A percentile compares a stretch with the other conserved stretches of the same genome.
phyloP scores from a whole-genome alignment of 495 filamentous ascomycete species.

The Neurospora sp. region DNA sequence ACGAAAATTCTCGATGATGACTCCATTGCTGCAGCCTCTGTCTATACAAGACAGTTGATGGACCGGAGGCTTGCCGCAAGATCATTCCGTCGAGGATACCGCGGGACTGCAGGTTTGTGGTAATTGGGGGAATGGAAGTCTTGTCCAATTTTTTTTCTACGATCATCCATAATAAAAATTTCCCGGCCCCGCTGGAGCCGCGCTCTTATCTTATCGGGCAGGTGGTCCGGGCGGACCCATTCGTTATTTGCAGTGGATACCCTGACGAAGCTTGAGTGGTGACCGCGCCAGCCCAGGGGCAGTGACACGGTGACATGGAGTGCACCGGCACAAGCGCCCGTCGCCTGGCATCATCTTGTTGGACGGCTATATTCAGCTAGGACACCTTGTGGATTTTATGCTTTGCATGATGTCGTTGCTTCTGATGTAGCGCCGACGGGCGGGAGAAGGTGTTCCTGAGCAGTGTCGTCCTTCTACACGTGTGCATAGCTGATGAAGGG shows the following conservation, averaged over 20 bases:
- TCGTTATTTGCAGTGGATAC: not conserved
- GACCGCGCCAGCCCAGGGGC: not conserved
- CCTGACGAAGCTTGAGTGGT: not conserved
- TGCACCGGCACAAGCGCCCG: not conserved
- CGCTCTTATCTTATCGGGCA: not conserved
- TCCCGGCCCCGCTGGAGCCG: not conserved
- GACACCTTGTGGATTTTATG: not conserved
- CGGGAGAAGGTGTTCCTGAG: not conserved
- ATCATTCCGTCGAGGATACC: conserved; percentile 12
- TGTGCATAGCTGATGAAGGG: not conserved
- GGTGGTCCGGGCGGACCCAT: not conserved
- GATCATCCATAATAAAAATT: not conserved
- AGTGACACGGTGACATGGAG: not conserved
- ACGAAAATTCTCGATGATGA: conserved; percentile 91
- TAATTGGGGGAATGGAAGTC: not conserved
- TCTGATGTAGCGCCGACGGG: not conserved
- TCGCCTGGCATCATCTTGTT: not conserved
- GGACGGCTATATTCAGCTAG: not conserved
- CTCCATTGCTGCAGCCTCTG: conserved; percentile 32
- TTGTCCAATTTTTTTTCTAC: not conserved
- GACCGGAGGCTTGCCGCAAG: conserved; percentile 12
- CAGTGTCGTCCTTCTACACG: not conserved
- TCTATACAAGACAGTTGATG: conserved; percentile 13
- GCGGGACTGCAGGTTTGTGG: not conserved
- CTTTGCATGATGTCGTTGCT: not conserved